phyloP scores from a whole-genome alignment of 2,329 filamentous ascomycete genomes.

The Ceratocystis huliohia region DNA sequence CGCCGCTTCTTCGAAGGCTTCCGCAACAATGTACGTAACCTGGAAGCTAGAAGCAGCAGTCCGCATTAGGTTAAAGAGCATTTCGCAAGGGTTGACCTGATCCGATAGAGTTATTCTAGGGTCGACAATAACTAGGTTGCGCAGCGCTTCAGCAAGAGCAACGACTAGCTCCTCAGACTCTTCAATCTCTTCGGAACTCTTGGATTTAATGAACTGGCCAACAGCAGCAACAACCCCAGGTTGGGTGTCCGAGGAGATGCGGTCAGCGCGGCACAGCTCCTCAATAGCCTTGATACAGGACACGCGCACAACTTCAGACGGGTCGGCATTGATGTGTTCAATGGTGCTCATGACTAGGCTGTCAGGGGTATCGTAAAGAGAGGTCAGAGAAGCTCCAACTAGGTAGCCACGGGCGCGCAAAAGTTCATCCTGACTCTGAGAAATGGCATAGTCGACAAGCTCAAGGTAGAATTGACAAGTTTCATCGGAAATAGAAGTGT shows the following conservation, averaged over 20 bases:
- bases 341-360: constrained; percentile 61
- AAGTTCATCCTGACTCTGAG: constrained; percentile 56
- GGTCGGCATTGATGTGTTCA: constrained; percentile 59
- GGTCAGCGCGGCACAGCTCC: constrained; percentile 43
- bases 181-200: constrained; percentile 70
- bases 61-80: constrained; percentile 80
- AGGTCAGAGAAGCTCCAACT: constrained; percentile 66
- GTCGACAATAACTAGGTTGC: constrained; percentile 71
- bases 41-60: constrained; percentile 85
- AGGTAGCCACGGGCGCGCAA: constrained; percentile 78
- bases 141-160: constrained; percentile 73
- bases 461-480: constrained; percentile 65
- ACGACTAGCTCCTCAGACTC: constrained; percentile 89
- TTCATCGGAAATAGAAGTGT: constrained; percentile 68
- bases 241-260: constrained; percentile 45
- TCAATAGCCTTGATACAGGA: constrained; percentile 82
- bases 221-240: constrained; percentile 47
- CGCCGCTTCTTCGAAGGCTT: constrained; percentile 84
- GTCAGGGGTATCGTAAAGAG: constrained; percentile 51
- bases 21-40: constrained; percentile 71
- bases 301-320: constrained; percentile 80
- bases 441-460: constrained; percentile 66
- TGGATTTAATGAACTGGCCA: constrained; percentile 60
- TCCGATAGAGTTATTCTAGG: constrained; percentile 59
- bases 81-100: constrained; percentile 61